A percentile compares a stretch with the other conserved stretches of the same genome.
These are phyloP conservation scores for Parmelia sp. DNA, from an alignment of 495 filamentous ascomycete species.

Conservation along the genomic window DNA sequence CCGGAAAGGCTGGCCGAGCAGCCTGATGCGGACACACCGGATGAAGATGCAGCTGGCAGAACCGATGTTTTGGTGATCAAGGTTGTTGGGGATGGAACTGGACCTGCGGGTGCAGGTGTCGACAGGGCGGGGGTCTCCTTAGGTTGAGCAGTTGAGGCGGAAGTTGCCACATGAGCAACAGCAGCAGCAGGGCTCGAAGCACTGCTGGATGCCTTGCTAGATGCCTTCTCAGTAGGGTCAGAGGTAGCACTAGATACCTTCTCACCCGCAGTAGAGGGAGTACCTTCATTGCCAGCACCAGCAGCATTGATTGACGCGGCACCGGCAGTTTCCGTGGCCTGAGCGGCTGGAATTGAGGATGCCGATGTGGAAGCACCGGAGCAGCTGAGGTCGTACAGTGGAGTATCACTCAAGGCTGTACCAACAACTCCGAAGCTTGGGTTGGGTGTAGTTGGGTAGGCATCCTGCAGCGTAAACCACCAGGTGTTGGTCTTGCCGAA, in stretches of 20 bases:
- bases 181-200: slow-evolving; percentile 3
- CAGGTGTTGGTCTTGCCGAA: slow-evolving; percentile 64
- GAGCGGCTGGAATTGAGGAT: slow-evolving; percentile 20
- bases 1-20: slow-evolving; percentile 40
- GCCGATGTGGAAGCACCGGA: slow-evolving; percentile 28
- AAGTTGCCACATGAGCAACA: slow-evolving; percentile 2
- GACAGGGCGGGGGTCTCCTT: not conserved
- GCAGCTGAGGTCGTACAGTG: slow-evolving; percentile 61
- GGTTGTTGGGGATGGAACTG: slow-evolving; percentile 21
- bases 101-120: not conserved
- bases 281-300: slow-evolving; percentile 19
- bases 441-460: slow-evolving; percentile 45
- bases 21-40: slow-evolving; percentile 9
- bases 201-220: slow-evolving; percentile 2
- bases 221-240: not conserved
- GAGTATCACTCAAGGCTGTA: slow-evolving; percentile 48
- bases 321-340: slow-evolving; percentile 16
- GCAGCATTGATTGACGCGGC: slow-evolving; percentile 26
- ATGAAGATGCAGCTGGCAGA: slow-evolving; percentile 13
- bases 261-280: not conserved
- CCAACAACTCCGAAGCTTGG: slow-evolving; percentile 65
- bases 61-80: slow-evolving; percentile 18
- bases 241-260: not conserved
- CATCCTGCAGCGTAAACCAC: slow-evolving; percentile 61
- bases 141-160: not conserved